A percentile compares a stretch with the other conserved stretches of the same genome.
These are phyloP conservation scores for Aspergillus piperis DNA, from an alignment of 2,329 filamentous ascomycete species.

Conservation along the genomic window DNA sequence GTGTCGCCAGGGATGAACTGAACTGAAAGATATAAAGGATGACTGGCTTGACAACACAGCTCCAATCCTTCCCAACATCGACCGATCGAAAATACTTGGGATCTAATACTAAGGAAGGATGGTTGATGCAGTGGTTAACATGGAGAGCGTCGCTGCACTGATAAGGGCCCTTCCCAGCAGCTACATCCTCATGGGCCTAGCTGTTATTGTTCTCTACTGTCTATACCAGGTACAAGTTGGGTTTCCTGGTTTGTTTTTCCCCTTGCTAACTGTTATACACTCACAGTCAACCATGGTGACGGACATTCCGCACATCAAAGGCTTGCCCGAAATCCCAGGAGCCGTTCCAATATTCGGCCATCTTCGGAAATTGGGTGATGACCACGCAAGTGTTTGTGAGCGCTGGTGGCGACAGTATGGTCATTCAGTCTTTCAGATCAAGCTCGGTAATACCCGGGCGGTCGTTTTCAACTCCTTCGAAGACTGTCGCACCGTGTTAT, in stretches of 20 bases:
- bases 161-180: background rate
- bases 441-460: slow-evolving; percentile 53
- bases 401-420: slow-evolving; percentile 59
- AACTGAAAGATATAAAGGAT: background rate
- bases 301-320: slow-evolving; percentile 58
- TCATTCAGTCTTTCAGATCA: slow-evolving; percentile 58
- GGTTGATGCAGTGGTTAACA: background rate
- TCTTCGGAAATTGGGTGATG: slow-evolving; percentile 56
- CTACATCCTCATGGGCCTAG: background rate
- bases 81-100: background rate
- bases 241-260: background rate
- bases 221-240: background rate
- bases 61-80: background rate
- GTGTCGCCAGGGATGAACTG: background rate
- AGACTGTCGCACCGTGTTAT: slow-evolving; percentile 65
- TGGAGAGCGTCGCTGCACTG: background rate
- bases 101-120: background rate
- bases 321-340: slow-evolving; percentile 59
- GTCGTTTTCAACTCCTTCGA: slow-evolving; percentile 75
- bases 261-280: background rate
- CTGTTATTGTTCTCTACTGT: background rate
- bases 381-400: slow-evolving; percentile 55
- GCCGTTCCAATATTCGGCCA: slow-evolving; percentile 60
- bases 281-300: slow-evolving; percentile 34
- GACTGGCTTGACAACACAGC: background rate